Percentiles rank a stretch among this genome's conserved stretches.
Conservation (phyloP, 1,284 basidiomycete species). For the Mycosarcoma maydis region DNA sequence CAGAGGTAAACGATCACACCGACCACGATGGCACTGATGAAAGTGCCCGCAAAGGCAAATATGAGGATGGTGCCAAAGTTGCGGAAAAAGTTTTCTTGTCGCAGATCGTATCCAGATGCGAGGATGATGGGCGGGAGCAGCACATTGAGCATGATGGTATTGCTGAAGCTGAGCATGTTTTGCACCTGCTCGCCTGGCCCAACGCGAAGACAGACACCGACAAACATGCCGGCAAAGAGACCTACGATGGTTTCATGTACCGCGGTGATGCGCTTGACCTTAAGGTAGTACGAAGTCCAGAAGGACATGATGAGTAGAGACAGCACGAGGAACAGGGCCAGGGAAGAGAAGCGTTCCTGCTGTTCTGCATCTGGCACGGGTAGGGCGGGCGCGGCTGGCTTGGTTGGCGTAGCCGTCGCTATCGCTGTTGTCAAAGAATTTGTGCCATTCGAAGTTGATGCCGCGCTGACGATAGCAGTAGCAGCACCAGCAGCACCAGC, state of each 20-base stretch:
- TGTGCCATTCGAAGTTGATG: neutral
- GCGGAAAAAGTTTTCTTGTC: slow-evolving; percentile 96
- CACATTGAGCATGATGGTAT: slow-evolving; percentile 97
- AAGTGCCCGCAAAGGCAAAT: slow-evolving; percentile 95
- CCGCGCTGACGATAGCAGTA: slow-evolving; percentile 11
- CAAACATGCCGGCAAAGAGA: slow-evolving; percentile 92
- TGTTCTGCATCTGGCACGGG: slow-evolving; percentile 59
- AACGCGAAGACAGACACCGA: slow-evolving; percentile 88
- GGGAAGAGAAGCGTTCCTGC: slow-evolving; percentile 61
- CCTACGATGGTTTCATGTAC: slow-evolving; percentile 97
- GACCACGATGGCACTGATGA: slow-evolving; percentile 94
- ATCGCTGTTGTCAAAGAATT: slow-evolving; percentile 1
- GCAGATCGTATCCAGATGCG: slow-evolving; percentile 96
- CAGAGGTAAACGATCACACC: slow-evolving; percentile 96
- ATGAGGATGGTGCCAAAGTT: slow-evolving; percentile 76
- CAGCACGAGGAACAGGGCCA: slow-evolving; percentile 77
- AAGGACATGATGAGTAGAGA: slow-evolving; percentile 91
- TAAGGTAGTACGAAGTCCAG: slow-evolving; percentile 96
- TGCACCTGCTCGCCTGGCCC: slow-evolving; percentile 92
- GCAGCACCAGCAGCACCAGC: slow-evolving; percentile 6
- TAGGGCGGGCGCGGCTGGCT: neutral
- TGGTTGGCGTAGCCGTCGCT: slow-evolving; percentile 9
- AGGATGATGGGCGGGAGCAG: slow-evolving; percentile 97
- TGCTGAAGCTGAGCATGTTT: slow-evolving; percentile 97
- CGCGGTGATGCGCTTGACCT: slow-evolving; percentile 92